A percentile compares a stretch with the other conserved stretches of the same genome.
phyloP scores from a whole-genome alignment of 2,329 filamentous ascomycete species.

The Cladophialophora psammophila region DNA sequence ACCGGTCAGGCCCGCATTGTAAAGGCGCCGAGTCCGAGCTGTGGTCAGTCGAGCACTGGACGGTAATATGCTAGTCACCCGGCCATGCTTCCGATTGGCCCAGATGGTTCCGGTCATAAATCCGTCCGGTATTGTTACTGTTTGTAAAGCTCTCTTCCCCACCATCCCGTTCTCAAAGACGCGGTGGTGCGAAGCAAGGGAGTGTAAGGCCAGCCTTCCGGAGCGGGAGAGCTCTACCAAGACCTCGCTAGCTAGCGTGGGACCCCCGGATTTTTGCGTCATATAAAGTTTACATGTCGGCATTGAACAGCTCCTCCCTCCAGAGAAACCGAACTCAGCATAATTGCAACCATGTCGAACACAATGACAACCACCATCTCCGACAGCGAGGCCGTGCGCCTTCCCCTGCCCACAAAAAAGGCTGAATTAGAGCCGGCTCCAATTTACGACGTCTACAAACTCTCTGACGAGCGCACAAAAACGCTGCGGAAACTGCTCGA shows the following conservation, averaged over 20 bases:
- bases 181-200: neutral
- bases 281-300: neutral
- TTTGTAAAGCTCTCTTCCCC: neutral
- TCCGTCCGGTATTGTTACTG: neutral
- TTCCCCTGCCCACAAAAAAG: neutral
- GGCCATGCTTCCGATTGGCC: neutral
- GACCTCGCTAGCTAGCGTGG: too few species aligned
- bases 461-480: slow-evolving; percentile 15
- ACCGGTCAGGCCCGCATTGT: too few species aligned
- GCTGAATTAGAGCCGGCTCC: slow-evolving; percentile 5
- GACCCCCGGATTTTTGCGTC: neutral
- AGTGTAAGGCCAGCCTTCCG: neutral
- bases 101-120: neutral
- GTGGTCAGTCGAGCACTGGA: too few species aligned
- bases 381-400: neutral
- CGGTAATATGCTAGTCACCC: neutral
- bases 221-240: neutral
- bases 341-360: neutral
- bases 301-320: too few species aligned
- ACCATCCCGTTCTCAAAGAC: neutral
- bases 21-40: too few species aligned
- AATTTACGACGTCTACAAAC: slow-evolving; percentile 10
- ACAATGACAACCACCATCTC: neutral
- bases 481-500: slow-evolving; percentile 10
- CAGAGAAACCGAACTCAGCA: too few species aligned